These are phyloP conservation scores for Platismatia glauca DNA, from an alignment of 495 filamentous ascomycete species.

Conservation along the genomic window DNA sequence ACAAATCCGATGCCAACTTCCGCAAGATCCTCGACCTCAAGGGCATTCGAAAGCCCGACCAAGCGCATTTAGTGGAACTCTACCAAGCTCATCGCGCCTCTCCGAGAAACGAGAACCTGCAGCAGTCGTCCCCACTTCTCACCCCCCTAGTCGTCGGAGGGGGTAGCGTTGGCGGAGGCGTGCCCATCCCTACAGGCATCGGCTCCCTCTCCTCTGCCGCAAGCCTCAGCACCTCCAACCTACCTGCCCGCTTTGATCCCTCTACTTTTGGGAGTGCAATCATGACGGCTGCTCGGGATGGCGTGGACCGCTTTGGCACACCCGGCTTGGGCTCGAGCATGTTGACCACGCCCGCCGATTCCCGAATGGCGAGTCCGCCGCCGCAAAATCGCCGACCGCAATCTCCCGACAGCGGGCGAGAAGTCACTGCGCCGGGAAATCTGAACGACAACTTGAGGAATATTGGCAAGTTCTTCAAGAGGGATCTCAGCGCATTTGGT, in stretches of 20 bases:
- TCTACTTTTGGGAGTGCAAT: constrained; percentile 58
- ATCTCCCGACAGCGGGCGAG: constrained; percentile 25
- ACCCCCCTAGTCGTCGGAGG: constrained; percentile 47
- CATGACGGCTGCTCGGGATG: constrained; percentile 81
- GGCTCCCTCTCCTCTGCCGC: constrained; percentile 33
- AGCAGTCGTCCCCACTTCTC: constrained; percentile 49
- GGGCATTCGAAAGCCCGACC: constrained; percentile 70
- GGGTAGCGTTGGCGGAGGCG: constrained; percentile 18
- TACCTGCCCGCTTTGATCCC: constrained; percentile 61
- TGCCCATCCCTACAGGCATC: constrained; percentile 29
- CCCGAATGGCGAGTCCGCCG: constrained; percentile 22
- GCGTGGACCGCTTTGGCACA: constrained; percentile 77
- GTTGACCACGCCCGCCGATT: constrained; percentile 20
- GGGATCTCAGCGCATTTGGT: constrained; percentile 78
- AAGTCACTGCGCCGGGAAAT: constrained; percentile 40
- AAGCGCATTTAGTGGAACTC: constrained; percentile 73
- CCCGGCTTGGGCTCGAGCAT: constrained; percentile 36
- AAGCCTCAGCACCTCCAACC: constrained; percentile 35
- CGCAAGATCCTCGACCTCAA: constrained; percentile 92
- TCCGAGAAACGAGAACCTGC: constrained; percentile 41
- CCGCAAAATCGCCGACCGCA: constrained; percentile 21
- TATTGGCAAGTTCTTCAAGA: constrained; percentile 90
- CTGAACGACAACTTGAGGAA: constrained; percentile 89
- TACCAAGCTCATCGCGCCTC: constrained; percentile 69
- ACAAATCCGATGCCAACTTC: constrained; percentile 89